These are phyloP conservation scores for Cucumis hystrix DNA, from an alignment of 306 rosid species.

Conservation along the genomic window DNA sequence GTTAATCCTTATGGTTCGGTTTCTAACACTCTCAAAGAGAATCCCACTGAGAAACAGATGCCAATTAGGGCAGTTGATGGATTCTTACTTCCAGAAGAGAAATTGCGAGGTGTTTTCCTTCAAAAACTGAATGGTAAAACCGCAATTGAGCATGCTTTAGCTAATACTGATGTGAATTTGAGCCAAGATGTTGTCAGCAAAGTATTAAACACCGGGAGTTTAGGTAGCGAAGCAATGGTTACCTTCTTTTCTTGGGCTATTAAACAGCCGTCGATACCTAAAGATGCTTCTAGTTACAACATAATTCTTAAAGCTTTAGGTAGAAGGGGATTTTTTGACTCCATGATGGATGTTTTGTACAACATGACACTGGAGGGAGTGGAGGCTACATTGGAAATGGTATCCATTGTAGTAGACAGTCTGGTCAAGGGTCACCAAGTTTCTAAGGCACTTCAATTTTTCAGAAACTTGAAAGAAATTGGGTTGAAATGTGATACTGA, in stretches of 20 bases:
- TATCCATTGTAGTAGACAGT: constrained; percentile 56
- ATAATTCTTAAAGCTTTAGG: constrained; percentile 64
- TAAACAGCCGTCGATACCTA: constrained; percentile 38
- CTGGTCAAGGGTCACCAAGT: constrained; percentile 52
- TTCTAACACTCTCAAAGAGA: neutral
- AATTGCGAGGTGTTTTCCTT: constrained; percentile 67
- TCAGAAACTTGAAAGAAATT: constrained; percentile 36
- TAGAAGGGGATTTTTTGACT: constrained; percentile 49
- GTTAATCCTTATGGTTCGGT: neutral
- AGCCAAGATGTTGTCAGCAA: constrained; percentile 27
- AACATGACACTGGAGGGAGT: constrained; percentile 28
- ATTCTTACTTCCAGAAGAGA: constrained; percentile 51
- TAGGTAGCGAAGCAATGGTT: constrained; percentile 59
- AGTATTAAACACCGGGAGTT: constrained; percentile 48
- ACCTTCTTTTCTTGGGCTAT: constrained; percentile 68
- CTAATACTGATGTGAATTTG: constrained; percentile 28
- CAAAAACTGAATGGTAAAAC: constrained; percentile 57
- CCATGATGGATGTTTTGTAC: constrained; percentile 30
- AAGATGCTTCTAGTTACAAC: constrained; percentile 22
- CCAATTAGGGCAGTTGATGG: constrained; percentile 33
- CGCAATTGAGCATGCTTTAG: constrained; percentile 49
- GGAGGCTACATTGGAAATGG: constrained; percentile 27
- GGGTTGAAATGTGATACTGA: constrained; percentile 35
- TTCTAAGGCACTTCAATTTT: constrained; percentile 45
- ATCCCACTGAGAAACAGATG: neutral